These are phyloP conservation scores for Beverwykella pulmonaria DNA, from an alignment of 495 filamentous ascomycete species.

Conservation along the genomic window DNA sequence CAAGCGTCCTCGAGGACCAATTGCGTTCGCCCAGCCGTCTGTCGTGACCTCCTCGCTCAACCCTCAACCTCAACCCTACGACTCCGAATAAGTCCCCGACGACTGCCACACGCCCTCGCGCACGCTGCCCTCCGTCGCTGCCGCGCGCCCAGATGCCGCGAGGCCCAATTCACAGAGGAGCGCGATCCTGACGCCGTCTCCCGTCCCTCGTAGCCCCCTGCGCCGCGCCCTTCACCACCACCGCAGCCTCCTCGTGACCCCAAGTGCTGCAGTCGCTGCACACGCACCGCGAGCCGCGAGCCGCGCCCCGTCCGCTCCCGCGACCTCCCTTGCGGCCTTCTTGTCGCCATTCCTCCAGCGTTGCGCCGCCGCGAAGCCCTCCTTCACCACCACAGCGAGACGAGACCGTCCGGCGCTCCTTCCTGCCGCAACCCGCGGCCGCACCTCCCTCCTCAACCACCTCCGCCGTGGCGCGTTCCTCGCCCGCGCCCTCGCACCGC, in stretches of 20 bases:
- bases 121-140: no score
- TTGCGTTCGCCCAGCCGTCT: no score
- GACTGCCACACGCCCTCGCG: no score
- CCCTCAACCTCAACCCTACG: no score
- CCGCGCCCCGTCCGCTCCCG: background rate
- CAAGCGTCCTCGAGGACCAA: no score
- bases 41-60: no score
- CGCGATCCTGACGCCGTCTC: background rate
- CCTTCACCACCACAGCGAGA: background rate
- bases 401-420: no score
- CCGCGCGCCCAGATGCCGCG: no score
- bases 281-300: background rate
- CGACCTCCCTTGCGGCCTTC: conserved; percentile 4
- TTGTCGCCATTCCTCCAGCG: background rate
- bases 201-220: background rate
- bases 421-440: background rate
- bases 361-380: background rate
- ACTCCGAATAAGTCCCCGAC: no score
- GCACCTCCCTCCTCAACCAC: background rate
- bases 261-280: background rate
- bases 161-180: no score
- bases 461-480: background rate
- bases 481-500: conserved; percentile 3
- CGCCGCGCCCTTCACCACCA: conserved; percentile 7
- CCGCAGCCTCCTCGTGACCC: conserved; percentile 5